phyloP scores from a whole-genome alignment of 2,329 filamentous ascomycete species.

The Cladosporium oxysporum region DNA sequence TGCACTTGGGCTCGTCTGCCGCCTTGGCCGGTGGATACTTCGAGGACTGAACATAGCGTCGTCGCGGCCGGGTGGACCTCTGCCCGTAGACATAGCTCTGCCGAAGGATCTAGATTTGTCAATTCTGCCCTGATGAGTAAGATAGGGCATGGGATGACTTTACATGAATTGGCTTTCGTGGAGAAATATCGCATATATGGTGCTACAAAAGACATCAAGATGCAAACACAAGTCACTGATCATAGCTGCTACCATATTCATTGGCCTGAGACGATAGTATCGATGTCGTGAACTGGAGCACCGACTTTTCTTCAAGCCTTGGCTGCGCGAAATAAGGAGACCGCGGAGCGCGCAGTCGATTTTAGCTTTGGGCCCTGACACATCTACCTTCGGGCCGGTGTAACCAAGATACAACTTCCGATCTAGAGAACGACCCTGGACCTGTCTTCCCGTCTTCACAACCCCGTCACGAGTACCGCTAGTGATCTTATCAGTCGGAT shows the following conservation, averaged over 20 bases:
- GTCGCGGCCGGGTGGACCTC: neutral
- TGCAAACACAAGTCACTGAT: neutral
- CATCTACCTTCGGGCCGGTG: neutral
- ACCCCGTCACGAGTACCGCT: neutral
- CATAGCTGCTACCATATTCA: neutral
- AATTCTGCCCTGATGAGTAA: conserved; percentile 1
- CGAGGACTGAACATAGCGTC: neutral
- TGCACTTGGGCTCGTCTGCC: neutral
- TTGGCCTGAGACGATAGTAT: neutral
- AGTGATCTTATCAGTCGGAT: neutral
- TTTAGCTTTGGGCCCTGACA: conserved; percentile 12
- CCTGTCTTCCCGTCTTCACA: neutral
- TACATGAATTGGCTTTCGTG: neutral
- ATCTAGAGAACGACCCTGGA: neutral
- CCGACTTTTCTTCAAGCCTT: neutral
- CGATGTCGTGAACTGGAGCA: neutral
- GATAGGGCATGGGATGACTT: neutral
- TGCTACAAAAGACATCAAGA: neutral
- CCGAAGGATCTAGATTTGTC: neutral
- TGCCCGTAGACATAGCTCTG: neutral
- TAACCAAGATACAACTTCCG: neutral
- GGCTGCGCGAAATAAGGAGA: conserved; percentile 5
- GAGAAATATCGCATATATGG: neutral
- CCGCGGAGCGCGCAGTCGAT: neutral
- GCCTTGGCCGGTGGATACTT: neutral